These are phyloP conservation scores for Diplodia sapinea DNA, from an alignment of 2,329 filamentous ascomycete genomes.

Conservation along the genomic window DNA sequence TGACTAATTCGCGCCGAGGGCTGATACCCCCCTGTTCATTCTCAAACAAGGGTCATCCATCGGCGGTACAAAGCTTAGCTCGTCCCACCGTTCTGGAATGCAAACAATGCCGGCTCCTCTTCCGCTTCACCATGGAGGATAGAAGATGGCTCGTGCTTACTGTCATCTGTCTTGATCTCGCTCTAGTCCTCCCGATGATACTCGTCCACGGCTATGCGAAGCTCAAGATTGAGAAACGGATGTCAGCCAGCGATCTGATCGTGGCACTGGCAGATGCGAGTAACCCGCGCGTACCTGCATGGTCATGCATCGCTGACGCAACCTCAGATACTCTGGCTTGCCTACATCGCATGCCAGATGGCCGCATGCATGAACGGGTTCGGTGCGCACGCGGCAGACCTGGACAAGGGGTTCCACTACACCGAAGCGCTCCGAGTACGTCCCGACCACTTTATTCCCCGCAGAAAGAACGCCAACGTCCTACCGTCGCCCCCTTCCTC, in stretches of 20 bases:
- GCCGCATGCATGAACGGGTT: conserved; percentile 15
- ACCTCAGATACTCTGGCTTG: neutral
- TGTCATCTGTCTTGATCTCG: neutral
- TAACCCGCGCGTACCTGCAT: neutral
- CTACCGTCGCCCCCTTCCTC: no score
- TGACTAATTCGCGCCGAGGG: no score
- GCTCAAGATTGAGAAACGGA: neutral
- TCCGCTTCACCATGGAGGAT: neutral
- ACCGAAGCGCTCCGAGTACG: neutral
- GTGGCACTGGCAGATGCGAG: neutral
- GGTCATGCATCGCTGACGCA: neutral
- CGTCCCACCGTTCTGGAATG: neutral
- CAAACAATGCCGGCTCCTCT: neutral
- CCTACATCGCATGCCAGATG: conserved; percentile 1
- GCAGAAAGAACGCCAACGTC: no score
- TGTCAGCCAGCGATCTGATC: neutral
- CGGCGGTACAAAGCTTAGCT: neutral
- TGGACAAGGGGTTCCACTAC: neutral
- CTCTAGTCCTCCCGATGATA: neutral
- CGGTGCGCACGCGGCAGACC: neutral
- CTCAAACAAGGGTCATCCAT: conserved; percentile 1
- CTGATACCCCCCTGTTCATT: neutral
- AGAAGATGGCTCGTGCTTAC: conserved; percentile 4
- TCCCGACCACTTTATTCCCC: neutral
- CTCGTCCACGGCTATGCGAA: neutral